Conservation (phyloP, 441 rosid species). For the Sinapis alba region DNA sequence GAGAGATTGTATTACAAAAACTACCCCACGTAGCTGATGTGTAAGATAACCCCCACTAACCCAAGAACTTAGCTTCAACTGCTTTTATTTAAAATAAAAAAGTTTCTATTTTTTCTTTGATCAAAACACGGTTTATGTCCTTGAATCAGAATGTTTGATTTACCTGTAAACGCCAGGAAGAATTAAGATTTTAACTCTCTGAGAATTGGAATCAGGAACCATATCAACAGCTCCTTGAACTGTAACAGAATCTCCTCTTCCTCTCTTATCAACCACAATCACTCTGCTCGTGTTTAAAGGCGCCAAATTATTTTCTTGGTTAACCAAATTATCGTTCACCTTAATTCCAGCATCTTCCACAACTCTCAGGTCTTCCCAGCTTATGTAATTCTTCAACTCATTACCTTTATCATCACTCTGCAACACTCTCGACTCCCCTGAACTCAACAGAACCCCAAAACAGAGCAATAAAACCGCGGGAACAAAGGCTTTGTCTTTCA, state of each 20-base stretch:
- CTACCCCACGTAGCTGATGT: conserved; percentile 49
- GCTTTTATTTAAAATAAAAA: not conserved
- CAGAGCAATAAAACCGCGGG: conserved; percentile 28
- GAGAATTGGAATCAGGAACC: conserved; percentile 64
- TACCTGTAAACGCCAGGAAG: conserved; percentile 92
- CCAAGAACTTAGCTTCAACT: conserved; percentile 45
- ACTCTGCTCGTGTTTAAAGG: conserved; percentile 40
- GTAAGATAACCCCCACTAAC: conserved; percentile 45
- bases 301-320: not conserved
- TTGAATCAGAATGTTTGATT: not conserved
- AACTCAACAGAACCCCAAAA: conserved; percentile 7
- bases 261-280: conserved; percentile 69
- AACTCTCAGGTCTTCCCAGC: conserved; percentile 80
- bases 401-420: not conserved
- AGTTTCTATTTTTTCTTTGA: not conserved
- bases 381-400: conserved; percentile 45
- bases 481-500: conserved; percentile 34
- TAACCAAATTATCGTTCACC: not conserved
- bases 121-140: not conserved
- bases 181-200: conserved; percentile 76
- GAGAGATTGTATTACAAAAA: conserved; percentile 20
- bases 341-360: conserved; percentile 34
- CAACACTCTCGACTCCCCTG: conserved; percentile 19
- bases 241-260: conserved; percentile 70
- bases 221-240: conserved; percentile 90